These are phyloP conservation scores for Blastocystis sp. DNA, from an alignment of 352 stramenopile genomes.

Conservation along the genomic window DNA sequence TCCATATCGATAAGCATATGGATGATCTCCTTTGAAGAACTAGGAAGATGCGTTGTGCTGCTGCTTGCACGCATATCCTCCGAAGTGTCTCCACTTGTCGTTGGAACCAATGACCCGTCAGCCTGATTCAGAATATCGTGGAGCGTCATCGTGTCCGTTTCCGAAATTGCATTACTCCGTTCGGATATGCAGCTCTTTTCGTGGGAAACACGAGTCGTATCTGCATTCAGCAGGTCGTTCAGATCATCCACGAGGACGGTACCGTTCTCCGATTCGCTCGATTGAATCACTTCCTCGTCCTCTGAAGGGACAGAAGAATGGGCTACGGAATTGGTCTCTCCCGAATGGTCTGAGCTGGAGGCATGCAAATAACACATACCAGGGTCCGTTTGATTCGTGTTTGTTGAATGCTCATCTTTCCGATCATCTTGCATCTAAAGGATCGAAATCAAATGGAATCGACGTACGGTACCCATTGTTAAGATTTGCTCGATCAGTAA, in stretches of 20 bases:
- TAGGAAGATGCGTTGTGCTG: neutral
- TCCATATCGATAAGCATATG: conserved; percentile 28
- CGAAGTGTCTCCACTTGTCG: neutral
- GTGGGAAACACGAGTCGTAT: neutral
- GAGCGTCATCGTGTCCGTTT: neutral
- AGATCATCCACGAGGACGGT: conserved; percentile 2
- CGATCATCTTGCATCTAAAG: neutral
- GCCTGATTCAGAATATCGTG: conserved; percentile 13
- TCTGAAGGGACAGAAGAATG: too few relatives aligned
- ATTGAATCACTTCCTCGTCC: too few relatives aligned
- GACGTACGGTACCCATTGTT: neutral
- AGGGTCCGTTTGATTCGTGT: too few relatives aligned
- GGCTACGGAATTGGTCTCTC: too few relatives aligned
- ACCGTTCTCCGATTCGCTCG: too few relatives aligned
- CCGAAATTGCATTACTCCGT: neutral
- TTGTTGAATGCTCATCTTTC: too few relatives aligned
- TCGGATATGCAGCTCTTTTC: neutral
- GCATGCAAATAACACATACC: too few relatives aligned
- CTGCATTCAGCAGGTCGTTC: neutral
- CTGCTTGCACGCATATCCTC: neutral
- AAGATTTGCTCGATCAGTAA: neutral
- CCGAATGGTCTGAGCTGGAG: too few relatives aligned
- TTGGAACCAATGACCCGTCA: too few relatives aligned
- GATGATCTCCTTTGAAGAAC: conserved; percentile 12
- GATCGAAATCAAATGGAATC: neutral